These are phyloP conservation scores for Plasmopara halstedii DNA, from an alignment of 352 stramenopile genomes.

Conservation along the genomic window DNA sequence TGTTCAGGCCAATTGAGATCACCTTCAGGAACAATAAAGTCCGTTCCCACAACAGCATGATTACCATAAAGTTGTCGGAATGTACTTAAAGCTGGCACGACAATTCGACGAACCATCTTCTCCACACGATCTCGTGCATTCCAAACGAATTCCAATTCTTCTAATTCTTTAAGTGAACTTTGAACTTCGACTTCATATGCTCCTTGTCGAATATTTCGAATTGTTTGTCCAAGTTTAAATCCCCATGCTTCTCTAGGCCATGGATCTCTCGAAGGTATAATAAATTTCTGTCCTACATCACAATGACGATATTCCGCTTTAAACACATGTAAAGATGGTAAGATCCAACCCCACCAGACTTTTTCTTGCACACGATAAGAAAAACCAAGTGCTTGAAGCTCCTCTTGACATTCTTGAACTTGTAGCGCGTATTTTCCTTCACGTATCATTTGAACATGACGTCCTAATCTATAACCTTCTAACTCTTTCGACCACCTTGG, in stretches of 20 bases:
- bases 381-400: slow-evolving; percentile 54
- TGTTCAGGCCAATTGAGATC: slow-evolving; percentile 43
- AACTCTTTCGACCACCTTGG: slow-evolving; percentile 41
- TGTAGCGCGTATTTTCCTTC: slow-evolving; percentile 49
- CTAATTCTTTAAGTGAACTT: slow-evolving; percentile 54
- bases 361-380: slow-evolving; percentile 52
- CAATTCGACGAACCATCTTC: slow-evolving; percentile 39
- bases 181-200: slow-evolving; percentile 79
- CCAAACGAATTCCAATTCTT: slow-evolving; percentile 91
- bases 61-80: slow-evolving; percentile 40
- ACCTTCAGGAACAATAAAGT: slow-evolving; percentile 64
- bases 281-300: slow-evolving; percentile 88
- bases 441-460: slow-evolving; percentile 62
- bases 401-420: slow-evolving; percentile 23
- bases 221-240: slow-evolving; percentile 81
- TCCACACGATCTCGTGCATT: slow-evolving; percentile 59
- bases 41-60: slow-evolving; percentile 42
- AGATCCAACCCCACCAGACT: slow-evolving; percentile 54
- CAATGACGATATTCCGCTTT: slow-evolving; percentile 82
- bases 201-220: slow-evolving; percentile 88
- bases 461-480: slow-evolving; percentile 49
- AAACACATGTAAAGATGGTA: slow-evolving; percentile 80
- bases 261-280: slow-evolving; percentile 58
- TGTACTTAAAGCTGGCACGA: slow-evolving; percentile 50
- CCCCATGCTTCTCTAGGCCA: slow-evolving; percentile 84